Percentiles rank a stretch among this genome's conserved stretches.
These are phyloP conservation scores for Picea mariana DNA, from an alignment of 83 land plant genomes.

Conservation along the genomic window DNA sequence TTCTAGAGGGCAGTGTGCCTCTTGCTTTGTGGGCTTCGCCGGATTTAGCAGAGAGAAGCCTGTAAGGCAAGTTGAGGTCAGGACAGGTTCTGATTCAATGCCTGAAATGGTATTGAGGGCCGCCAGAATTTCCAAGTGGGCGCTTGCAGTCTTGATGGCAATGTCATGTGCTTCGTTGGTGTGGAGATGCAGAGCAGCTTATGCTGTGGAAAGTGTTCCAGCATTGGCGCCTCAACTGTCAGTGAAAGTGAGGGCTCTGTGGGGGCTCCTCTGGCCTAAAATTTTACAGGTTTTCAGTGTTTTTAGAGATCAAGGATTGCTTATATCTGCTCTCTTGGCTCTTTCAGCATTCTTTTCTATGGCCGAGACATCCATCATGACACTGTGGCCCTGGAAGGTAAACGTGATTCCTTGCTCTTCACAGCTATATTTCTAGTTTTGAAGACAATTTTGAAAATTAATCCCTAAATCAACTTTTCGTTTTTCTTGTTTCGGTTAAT, in stretches of 20 bases:
- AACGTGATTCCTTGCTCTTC: not conserved
- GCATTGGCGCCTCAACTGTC: not conserved
- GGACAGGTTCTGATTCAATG: not conserved
- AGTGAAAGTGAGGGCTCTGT: conserved; percentile 2
- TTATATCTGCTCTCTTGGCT: conserved; percentile 55
- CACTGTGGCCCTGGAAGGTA: conserved; percentile 96
- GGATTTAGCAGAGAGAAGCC: not conserved
- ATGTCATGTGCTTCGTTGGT: conserved; percentile 5
- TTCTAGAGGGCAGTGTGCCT: not conserved
- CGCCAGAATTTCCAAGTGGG: not conserved
- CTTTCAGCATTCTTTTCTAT: conserved; percentile 87
- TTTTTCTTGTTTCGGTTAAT: no score
- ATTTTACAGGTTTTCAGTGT: conserved; percentile 43
- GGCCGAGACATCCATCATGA: conserved; percentile 87
- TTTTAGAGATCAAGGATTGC: conserved; percentile 72
- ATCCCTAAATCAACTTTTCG: no score
- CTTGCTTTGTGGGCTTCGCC: not conserved
- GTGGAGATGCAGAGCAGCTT: conserved; percentile 16
- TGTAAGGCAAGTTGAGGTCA: not conserved
- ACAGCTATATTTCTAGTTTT: not conserved
- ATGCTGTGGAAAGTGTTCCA: not conserved
- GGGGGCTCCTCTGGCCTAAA: conserved; percentile 42
- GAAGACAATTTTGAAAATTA: not conserved
- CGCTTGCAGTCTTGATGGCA: conserved; percentile 7
- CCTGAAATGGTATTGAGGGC: not conserved